Evolutionary conservation across 306 rosid genomes (phyloP).

Genomic region (Pyrus communis): DNA sequence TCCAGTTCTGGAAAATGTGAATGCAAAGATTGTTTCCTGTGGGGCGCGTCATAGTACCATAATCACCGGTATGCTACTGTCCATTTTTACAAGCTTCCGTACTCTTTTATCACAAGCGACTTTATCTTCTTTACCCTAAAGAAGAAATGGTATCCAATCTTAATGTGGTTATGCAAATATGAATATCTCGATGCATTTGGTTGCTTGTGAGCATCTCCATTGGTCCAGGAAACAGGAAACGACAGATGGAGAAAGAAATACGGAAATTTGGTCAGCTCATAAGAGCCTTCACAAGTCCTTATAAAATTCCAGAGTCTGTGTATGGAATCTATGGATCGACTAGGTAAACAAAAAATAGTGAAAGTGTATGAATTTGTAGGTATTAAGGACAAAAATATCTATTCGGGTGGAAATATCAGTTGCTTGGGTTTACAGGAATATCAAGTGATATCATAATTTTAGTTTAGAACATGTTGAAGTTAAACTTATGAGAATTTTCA

Average conservation of each 20-base stretch:
- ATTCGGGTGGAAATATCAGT: neutral
- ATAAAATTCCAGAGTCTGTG: neutral
- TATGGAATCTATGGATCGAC: neutral
- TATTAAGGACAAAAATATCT: neutral
- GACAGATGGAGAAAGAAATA: neutral
- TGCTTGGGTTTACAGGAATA: neutral
- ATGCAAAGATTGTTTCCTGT: conserved; percentile 67
- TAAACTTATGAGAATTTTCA: neutral
- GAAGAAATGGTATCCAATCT: neutral
- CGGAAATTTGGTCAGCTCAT: neutral
- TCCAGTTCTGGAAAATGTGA: conserved; percentile 66
- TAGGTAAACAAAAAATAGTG: neutral
- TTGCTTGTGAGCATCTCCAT: neutral
- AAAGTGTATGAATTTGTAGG: neutral
- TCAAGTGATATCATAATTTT: neutral
- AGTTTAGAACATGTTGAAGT: neutral
- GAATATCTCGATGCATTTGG: neutral
- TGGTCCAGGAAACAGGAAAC: neutral
- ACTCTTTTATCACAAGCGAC: neutral
- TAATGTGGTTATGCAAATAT: neutral
- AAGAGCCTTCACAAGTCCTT: neutral
- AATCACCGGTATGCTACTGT: conserved; percentile 52
- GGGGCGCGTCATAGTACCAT: conserved; percentile 93
- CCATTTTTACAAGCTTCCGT: neutral
- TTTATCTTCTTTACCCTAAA: neutral